Base-by-base conservation (phyloP, 1,284 basidiomycete species). In the Leccinum subspadiceum region DNA sequence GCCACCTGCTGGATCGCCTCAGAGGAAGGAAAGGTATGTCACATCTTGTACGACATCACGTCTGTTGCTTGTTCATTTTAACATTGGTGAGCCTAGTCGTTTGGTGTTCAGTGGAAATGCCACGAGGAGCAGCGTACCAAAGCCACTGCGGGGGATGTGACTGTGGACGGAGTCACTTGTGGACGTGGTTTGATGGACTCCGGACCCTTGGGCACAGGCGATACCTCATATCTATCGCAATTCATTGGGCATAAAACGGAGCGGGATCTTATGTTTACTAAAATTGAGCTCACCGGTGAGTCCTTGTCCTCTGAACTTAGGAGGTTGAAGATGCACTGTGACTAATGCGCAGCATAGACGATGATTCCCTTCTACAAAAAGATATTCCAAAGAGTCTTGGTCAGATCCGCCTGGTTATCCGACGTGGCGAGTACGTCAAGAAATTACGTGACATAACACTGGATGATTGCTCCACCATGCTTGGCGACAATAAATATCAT, bases 21-120 rank as follows among this genome's bases (percentile, higher is more conserved):
- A 50, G 55, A 62, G 37, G 61, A 59, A 24, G 67, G 65, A 46
- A 69, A 65, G 58, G 68, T 66, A 29, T 10, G 31, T 53, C 46
- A 39, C 5, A 2, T 33, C 10, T 1, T 31, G 29, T 35, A 35
- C 13, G 13, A 7, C 5, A 7, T 39, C 37, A 39, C 15, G 49
- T 37, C 15, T 22, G 5, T 17, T 8, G n/a, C 15, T 4, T 41
- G 39, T 7, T 2, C 31, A 33, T 17, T n/a, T 26, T 48, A 17
- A 48, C 9, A 6, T 55, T 12, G 13, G n/a, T 15, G 6, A 5
- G 20, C 48, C 37, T 26, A 62, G 67, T 39, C 53, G 51, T 69
- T 67, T 48, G 5, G 7, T 31, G 46, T 48, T 13, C 15, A 59
- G 9, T 58, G 58, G 57, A 51, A 60, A 5, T 60, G 61, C 39